A percentile compares a stretch with the other conserved stretches of the same genome.
Conservation (phyloP, 306 rosid species). For the Ormosia emarginata region DNA sequence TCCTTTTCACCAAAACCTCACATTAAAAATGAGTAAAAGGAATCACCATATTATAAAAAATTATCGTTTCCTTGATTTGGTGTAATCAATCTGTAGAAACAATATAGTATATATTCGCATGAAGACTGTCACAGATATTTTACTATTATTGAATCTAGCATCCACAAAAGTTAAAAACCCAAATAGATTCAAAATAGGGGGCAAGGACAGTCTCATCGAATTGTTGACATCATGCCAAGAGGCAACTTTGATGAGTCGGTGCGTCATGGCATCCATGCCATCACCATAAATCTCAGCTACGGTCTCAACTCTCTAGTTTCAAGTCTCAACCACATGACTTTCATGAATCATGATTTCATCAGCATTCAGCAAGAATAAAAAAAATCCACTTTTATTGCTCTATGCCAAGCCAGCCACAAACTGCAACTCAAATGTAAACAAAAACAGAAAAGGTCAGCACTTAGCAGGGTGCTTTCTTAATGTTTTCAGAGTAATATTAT, state of each 20-base stretch:
- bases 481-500: no score
- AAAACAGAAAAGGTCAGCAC: not conserved
- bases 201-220: not conserved
- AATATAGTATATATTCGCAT: not conserved
- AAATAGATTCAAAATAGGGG: not conserved
- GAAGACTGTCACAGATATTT: constrained; percentile 8
- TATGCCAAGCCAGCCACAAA: not conserved
- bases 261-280: constrained; percentile 13
- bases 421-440: not conserved
- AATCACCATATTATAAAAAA: not conserved
- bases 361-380: not conserved
- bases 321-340: not conserved
- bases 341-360: not conserved
- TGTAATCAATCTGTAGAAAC: not conserved
- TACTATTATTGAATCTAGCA: not conserved
- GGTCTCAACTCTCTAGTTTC: not conserved
- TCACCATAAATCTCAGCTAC: not conserved
- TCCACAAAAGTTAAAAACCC: not conserved
- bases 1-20: not conserved
- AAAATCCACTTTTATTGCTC: not conserved
- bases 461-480: not conserved
- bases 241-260: not conserved
- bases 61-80: not conserved
- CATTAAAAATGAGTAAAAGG: not conserved
- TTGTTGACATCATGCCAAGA: constrained; percentile 32